Evolutionary conservation across 2,329 filamentous ascomycete species (phyloP).

Genomic region (Coniochaeta ligniaria): DNA sequence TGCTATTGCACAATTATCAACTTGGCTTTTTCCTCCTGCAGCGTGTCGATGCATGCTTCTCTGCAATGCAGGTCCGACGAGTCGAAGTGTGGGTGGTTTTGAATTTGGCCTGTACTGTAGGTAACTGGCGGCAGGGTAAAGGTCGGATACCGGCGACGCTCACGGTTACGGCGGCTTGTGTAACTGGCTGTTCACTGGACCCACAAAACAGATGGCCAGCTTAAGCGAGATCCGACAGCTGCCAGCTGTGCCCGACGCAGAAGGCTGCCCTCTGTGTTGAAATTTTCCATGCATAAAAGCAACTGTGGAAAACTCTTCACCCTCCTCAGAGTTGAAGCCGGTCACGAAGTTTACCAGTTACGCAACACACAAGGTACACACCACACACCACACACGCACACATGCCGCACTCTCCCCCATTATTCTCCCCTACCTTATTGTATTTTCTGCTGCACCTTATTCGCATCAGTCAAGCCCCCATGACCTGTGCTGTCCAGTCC

Average conservation of each 20-base stretch:
- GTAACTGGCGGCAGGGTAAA: neutral
- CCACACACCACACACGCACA: conserved; percentile 13
- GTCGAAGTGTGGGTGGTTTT: no score
- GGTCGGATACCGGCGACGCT: neutral
- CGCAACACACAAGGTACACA: conserved; percentile 5
- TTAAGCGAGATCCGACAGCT: no score
- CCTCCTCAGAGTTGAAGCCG: neutral
- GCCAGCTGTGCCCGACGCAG: no score
- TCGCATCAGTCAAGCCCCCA: no score
- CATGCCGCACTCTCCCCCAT: neutral
- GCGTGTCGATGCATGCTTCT: neutral
- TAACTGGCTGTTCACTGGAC: neutral
- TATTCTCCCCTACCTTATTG: neutral
- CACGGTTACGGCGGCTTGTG: neutral
- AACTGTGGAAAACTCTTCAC: neutral
- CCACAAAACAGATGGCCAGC: no score
- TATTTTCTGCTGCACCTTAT: no score
- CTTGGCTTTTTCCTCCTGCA: neutral
- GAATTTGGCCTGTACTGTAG: no score
- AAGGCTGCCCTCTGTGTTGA: neutral
- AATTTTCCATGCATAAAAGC: neutral
- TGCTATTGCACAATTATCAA: neutral
- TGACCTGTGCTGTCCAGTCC: no score
- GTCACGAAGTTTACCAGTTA: neutral
- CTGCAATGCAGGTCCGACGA: neutral